Evolutionary conservation across 2,329 filamentous ascomycete genomes (phyloP), one percentile per base, ranked within the genome.

Genomic region (Blastomyces gilchristii): DNA sequence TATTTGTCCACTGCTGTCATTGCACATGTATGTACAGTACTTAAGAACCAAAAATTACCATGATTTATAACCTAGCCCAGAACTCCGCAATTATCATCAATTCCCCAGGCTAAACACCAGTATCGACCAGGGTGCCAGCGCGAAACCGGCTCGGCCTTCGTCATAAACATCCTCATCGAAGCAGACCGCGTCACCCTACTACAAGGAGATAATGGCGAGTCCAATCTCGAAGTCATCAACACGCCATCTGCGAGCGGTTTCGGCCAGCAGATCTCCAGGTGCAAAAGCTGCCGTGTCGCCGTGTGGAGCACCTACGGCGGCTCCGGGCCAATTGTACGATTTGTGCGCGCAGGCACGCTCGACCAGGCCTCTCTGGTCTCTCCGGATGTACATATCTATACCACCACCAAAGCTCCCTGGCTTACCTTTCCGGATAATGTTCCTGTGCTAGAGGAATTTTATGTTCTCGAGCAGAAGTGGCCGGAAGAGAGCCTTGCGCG

Each of bases 321-420:
- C 47, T 65, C 64, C 14, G 73, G 74, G 2, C 67, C 68, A 8
- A 56, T 71, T 61, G 61, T 76, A 12, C 69, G 71, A 18, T 80
- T 75, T 65, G 66, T 82, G 11, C 74, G 77, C 49, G 76, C 73
- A 34, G 79, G 80, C 2, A 81, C 79, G 12, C 71, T 82, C 58
- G 79, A 80, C 67, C 70, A 74, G 7, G 70, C 71, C 65, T 68
- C 73, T 61, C 8, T 43, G 2, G 66, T 78, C 8, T 71, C 72
- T n/a, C 79, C 79, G 0, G 77, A 80, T 67, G 73, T 77, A 25
- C 79, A 82, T 68, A 78, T 81, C 60, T 82, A 71, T 64, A 75
- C 72, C 22, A 68, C 70, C 43, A 77, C 73, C 62, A 79, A 77
- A 63, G 64, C 71, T 64, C 66, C 68, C 14, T 81, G 78, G 69